Conservation (phyloP, 139 green algal species). For the Cymbomonas tetramitiformis region DNA sequence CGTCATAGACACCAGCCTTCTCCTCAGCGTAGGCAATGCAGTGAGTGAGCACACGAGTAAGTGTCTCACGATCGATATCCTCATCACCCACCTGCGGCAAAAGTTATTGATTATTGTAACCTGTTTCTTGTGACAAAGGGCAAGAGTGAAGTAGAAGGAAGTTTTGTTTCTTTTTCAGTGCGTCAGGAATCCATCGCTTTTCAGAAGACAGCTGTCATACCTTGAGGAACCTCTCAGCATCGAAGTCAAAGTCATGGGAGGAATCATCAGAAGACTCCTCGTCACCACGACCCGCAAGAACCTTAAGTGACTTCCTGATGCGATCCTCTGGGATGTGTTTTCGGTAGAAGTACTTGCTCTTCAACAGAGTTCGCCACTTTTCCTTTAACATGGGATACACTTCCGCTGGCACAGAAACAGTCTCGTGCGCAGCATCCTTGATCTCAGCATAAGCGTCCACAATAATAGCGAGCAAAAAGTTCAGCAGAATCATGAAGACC, state of each 20-base stretch:
- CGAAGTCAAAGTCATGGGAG: background rate
- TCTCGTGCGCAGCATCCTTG: slow-evolving; percentile 45
- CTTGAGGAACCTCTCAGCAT: background rate
- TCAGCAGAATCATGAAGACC: slow-evolving; percentile 78
- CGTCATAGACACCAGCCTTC: background rate
- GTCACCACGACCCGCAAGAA: background rate
- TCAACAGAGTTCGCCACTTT: background rate
- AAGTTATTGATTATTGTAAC: too few relatives aligned
- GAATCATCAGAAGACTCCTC: background rate
- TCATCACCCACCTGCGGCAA: too few relatives aligned
- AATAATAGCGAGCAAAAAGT: slow-evolving; percentile 78
- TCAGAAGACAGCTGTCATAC: too few relatives aligned
- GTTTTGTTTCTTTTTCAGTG: too few relatives aligned
- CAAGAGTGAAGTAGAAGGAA: too few relatives aligned
- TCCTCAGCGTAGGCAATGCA: background rate
- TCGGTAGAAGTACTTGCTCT: background rate
- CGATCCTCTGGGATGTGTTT: slow-evolving; percentile 2
- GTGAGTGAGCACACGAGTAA: background rate
- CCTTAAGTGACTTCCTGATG: background rate
- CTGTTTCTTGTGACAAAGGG: too few relatives aligned
- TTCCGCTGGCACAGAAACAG: background rate
- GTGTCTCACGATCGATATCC: background rate
- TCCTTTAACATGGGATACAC: background rate
- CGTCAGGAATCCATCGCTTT: too few relatives aligned
- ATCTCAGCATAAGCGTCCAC: slow-evolving; percentile 63